Base-by-base conservation (phyloP, 1,139 yeast genomes). In the Saccharomyces pastorianus region DNA sequence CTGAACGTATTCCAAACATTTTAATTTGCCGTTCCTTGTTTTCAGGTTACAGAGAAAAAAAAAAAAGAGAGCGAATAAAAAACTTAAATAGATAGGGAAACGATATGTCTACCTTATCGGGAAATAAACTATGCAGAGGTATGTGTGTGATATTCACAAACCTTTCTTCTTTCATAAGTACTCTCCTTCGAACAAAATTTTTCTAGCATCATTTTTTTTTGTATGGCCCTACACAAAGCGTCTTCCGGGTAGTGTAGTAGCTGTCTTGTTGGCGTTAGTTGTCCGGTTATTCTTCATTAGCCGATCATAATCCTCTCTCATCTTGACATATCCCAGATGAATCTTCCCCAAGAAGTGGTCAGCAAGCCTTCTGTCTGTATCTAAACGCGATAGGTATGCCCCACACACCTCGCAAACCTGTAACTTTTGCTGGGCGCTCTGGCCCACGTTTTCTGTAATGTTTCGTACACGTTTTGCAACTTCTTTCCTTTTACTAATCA, bases 401-500 rank as follows among this genome's bases (percentile, higher is more conserved):
- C 96, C 97, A 72, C 99, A 93, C 1, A 83, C 84, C 61, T 83
- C 88, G 71, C 99, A 93, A 0, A 89, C 96, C 68, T 90, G 97
- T 51, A 91, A 75, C 66, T 88, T 88, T 64, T 91, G 98, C 65
- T 88, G 96, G 0, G 95, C 88, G 4, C 91, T 81, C 60, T 88
- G 95, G 1, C 95, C 96, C 6, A 85, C 80, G 61, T 83, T 85
- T 56, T 88, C 96, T 7, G 86, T 79, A 1, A 86, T 72, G 38
- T 72, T 76, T 48, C 87, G 72, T 9, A 88, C 84, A 49, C 75
- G 75, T 52, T 78, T 80, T 0, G 82, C 78, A 25, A 82, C 71
- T 20, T 68, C 71, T 57, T 73, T 78, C 61, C 85, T 75, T 65
- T 76, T 76, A 32, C 63, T 65, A 51, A 76, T 74, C 55, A 80